phyloP scores from a whole-genome alignment of 2,329 filamentous ascomycete species.

The Cordyceps militaris region DNA sequence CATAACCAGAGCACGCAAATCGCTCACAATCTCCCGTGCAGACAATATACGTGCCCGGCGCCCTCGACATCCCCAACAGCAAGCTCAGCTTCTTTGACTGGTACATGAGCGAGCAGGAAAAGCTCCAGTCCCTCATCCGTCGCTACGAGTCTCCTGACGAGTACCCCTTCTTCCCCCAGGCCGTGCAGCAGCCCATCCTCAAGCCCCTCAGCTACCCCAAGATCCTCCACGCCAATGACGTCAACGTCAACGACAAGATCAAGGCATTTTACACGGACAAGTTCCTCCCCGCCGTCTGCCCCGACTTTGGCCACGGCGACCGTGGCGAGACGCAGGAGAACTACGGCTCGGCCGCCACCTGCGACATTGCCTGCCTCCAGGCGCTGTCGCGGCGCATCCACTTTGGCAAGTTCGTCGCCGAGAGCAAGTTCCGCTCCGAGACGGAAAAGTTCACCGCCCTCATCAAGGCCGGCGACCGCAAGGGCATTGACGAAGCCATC shows the following conservation, averaged over 20 bases:
- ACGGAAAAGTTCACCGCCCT: slow-evolving; percentile 71
- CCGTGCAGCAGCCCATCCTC: slow-evolving; percentile 74
- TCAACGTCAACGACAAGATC: slow-evolving; percentile 84
- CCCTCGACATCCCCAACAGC: slow-evolving; percentile 68
- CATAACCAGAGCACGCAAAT: neutral
- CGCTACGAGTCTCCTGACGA: slow-evolving; percentile 96
- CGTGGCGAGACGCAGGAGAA: slow-evolving; percentile 85
- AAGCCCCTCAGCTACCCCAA: slow-evolving; percentile 79
- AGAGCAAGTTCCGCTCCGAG: slow-evolving; percentile 86
- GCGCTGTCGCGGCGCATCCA: slow-evolving; percentile 86
- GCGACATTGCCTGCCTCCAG: slow-evolving; percentile 85
- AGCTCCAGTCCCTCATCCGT: slow-evolving; percentile 83
- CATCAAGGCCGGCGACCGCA: slow-evolving; percentile 72
- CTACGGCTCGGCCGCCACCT: slow-evolving; percentile 87
- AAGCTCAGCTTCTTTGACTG: slow-evolving; percentile 85
- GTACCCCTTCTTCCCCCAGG: slow-evolving; percentile 90
- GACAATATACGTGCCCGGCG: slow-evolving; percentile 76
- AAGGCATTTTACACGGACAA: slow-evolving; percentile 76
- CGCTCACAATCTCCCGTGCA: slow-evolving; percentile 19
- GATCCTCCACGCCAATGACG: slow-evolving; percentile 80
- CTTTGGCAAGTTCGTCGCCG: slow-evolving; percentile 97
- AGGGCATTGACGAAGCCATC: slow-evolving; percentile 82
- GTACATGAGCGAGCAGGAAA: slow-evolving; percentile 85
- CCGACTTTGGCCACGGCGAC: slow-evolving; percentile 69
- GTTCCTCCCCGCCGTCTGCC: slow-evolving; percentile 78